Conservation (phyloP, 352 stramenopile genomes). For the Phytopythium aichiense region DNA sequence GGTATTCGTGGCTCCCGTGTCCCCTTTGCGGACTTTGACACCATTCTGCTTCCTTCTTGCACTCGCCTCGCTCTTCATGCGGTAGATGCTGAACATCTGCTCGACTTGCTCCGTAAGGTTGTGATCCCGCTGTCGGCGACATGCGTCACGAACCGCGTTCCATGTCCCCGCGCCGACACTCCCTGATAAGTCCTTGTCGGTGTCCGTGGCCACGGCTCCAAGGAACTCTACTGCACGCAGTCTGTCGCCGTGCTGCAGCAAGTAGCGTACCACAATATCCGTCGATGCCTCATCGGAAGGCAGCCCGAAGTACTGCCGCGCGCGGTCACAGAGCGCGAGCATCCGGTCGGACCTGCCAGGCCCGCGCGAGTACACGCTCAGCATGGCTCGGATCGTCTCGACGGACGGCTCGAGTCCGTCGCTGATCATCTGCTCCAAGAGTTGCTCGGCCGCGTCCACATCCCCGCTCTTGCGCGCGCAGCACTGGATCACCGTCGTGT, state of each 20-base stretch:
- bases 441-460: slow-evolving; percentile 26
- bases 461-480: slow-evolving; percentile 37
- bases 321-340: slow-evolving; percentile 27
- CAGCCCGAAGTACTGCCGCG: slow-evolving; percentile 31
- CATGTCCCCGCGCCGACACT: slow-evolving; percentile 15
- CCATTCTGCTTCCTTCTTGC: neutral
- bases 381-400: slow-evolving; percentile 54
- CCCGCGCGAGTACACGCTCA: slow-evolving; percentile 47
- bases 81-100: neutral
- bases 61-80: neutral
- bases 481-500: slow-evolving; percentile 63
- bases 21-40: neutral
- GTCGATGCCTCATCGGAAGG: slow-evolving; percentile 38
- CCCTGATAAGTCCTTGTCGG: neutral
- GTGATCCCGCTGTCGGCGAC: slow-evolving; percentile 36
- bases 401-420: slow-evolving; percentile 33
- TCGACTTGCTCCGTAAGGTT: slow-evolving; percentile 17
- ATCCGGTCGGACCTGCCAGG: slow-evolving; percentile 25
- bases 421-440: slow-evolving; percentile 43
- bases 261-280: slow-evolving; percentile 33
- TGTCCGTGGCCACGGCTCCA: neutral
- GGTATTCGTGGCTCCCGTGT: neutral
- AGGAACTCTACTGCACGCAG: slow-evolving; percentile 26
- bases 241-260: slow-evolving; percentile 33
- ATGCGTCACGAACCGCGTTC: slow-evolving; percentile 48